Base-by-base conservation (phyloP, 257 asterid genomes). In the Solanum lignicaule region DNA sequence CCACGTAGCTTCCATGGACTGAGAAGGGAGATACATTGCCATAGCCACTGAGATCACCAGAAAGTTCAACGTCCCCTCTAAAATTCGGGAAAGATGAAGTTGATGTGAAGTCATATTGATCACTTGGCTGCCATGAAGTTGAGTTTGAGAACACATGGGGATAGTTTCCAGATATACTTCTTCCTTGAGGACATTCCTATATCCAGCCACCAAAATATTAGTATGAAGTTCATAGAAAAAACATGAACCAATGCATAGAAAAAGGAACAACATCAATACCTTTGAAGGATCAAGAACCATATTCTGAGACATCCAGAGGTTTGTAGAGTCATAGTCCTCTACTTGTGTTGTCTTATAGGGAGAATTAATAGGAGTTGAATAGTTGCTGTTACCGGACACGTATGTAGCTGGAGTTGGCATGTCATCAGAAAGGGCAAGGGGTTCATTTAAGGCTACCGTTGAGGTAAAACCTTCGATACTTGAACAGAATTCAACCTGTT, bases 221-320 rank as follows among this genome's bases (percentile, higher is more conserved):
- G 9, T 43, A 25, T 78, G 84, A 25, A 79, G 65, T 46, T 43
- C 60, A 78, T 0, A 78, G 5, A 6, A 36, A 16, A 78, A 3
- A 78, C 9, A 79, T 32, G 65, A 25, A 1, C 2, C 5, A 43
- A 25, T 79, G 38, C 25, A 15, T 39, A 86, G 36, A 31, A 73
- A 20, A 18, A 39, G 68, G 52, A 41, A 9, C 9, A 84, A 31
- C 15, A 25, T 32, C 15, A 39, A 1, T 84, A 92, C 94, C 93
- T 89, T 91, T 6, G 92, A 91, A 69, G 94, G 87, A 87, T 92
- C 93, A 48, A 91, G 92, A 87, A 91, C 86, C 89, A 85, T 84
- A 78, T 90, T 88, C 38, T 88, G 89, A 1, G 93, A 79, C 76
- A 87, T 87, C 91, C 88, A 91, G 48, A 88, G 75, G 43, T 83